Conservation (phyloP, 495 filamentous ascomycete species). For the Penicillium ochrochloron region DNA sequence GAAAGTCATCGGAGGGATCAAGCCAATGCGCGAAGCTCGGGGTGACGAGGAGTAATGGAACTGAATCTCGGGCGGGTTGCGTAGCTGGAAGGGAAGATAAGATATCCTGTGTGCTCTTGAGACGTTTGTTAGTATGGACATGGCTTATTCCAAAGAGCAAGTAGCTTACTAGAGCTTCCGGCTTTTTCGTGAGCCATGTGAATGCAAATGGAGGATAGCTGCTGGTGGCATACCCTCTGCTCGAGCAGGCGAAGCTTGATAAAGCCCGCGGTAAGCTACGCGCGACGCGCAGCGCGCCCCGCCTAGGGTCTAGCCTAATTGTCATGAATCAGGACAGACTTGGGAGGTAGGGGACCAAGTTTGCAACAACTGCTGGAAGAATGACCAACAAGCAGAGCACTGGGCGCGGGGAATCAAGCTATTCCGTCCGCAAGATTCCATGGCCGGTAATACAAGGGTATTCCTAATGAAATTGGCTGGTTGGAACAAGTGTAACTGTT, state of each 20-base stretch:
- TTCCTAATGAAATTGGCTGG: neutral
- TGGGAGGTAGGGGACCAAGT: conserved; percentile 28
- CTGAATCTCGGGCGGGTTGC: conserved; percentile 17
- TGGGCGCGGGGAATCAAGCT: neutral
- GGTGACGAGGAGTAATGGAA: conserved; percentile 45
- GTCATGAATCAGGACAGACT: conserved; percentile 24
- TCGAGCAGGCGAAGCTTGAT: conserved; percentile 5
- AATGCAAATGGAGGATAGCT: conserved; percentile 31
- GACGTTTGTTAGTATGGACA: neutral
- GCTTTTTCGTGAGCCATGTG: conserved; percentile 47
- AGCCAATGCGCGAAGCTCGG: conserved; percentile 48
- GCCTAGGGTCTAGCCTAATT: conserved; percentile 21
- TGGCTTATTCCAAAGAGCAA: neutral
- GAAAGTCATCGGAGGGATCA: conserved; percentile 38
- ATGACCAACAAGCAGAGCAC: neutral
- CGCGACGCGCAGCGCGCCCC: conserved; percentile 13
- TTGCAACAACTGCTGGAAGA: conserved; percentile 16
- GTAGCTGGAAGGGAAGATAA: conserved; percentile 34
- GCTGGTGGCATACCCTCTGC: conserved; percentile 32
- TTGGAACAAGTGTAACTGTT: neutral
- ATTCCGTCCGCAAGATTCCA: neutral
- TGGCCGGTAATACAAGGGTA: neutral
- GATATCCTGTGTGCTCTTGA: conserved; percentile 40
- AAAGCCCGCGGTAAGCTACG: conserved; percentile 18
- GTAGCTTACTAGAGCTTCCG: conserved; percentile 40